Conservation (phyloP, 345 rosid genomes). For the Populus pruinosa region DNA sequence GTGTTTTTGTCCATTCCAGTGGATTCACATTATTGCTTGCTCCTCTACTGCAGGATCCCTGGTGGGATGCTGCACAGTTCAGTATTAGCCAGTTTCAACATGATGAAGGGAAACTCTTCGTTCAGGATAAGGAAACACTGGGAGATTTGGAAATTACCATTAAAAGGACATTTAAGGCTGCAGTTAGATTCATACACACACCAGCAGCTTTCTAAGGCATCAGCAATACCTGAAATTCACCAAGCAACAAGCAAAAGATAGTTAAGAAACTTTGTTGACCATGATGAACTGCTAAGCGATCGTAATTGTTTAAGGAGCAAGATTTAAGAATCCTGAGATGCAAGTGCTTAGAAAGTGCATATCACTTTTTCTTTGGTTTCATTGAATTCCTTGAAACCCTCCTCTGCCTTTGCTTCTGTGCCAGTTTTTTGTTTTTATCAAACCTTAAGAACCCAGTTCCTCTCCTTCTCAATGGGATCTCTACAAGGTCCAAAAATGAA, state of each 20-base stretch:
- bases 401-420: conserved; percentile 36
- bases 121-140: not conserved
- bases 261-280: not conserved
- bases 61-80: conserved; percentile 42
- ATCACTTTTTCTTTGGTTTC: conserved; percentile 55
- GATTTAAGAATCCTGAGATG: not conserved
- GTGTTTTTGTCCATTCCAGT: conserved; percentile 59
- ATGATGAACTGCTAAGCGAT: too few relatives aligned
- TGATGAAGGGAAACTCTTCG: too few relatives aligned
- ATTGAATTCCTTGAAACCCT: conserved; percentile 56
- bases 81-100: not conserved
- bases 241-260: not conserved
- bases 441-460: conserved; percentile 50
- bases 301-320: too few relatives aligned
- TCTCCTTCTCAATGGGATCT: conserved; percentile 49
- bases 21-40: conserved; percentile 65
- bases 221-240: conserved; percentile 34
- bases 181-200: conserved; percentile 62
- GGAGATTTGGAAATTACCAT: conserved; percentile 34
- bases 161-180: conserved; percentile 64
- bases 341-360: conserved; percentile 5
- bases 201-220: conserved; percentile 73
- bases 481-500: conserved; percentile 59
- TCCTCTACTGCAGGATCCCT: conserved; percentile 73
- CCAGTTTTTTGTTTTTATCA: conserved; percentile 52